Base-by-base conservation (phyloP, 1,284 basidiomycete genomes). In the Trametes versicolor region DNA sequence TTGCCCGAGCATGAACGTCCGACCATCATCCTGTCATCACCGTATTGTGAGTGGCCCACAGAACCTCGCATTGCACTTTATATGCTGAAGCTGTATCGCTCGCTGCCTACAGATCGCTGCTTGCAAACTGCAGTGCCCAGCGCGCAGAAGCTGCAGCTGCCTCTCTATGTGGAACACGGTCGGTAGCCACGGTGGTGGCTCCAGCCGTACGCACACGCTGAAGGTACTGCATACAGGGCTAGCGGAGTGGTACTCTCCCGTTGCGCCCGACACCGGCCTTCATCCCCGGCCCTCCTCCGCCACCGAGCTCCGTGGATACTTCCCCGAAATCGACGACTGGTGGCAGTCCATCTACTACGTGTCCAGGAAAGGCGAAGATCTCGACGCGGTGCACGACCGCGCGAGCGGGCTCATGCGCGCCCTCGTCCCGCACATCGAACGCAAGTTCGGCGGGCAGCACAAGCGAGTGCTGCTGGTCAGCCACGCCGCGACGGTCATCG, bases 231-330 rank as follows among this genome's bases (percentile, higher is more conserved):
- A 34, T 47, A 1, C 70, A 92, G 94, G 94, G 10, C 74, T 96
- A 12, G 85, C 87, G 5, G 95, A 96, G 76, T 96, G 94, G 94
- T 96, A 92, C 76, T 92, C 91, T 2, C 92, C 90, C 32, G 92
- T 87, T 25, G 78, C 75, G 8, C 85, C 86, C 0, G 84, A 85
- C 10, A 90, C 90, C 9, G 88, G 91, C 55, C 80, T 95, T 43
- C 91, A 93, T 73, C 90, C 90, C n/a, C 85, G 90, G 25, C 88
- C 90, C 15, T 79, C 80, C 36, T 74, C 82, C 36, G 85, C 92
- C 43, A 54, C 79, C 12, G 78, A 80, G 27, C 80, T 94, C 19
- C 79, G 78, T 15, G 51, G 77, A 1, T 84, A 85, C 78, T 87
- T 91, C 74, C 78, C 85, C 21, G 79, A 84, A 49, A 88, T 94